These are phyloP conservation scores for Mycena epipterygia DNA, from an alignment of 768 basidiomycete species.

Conservation along the genomic window DNA sequence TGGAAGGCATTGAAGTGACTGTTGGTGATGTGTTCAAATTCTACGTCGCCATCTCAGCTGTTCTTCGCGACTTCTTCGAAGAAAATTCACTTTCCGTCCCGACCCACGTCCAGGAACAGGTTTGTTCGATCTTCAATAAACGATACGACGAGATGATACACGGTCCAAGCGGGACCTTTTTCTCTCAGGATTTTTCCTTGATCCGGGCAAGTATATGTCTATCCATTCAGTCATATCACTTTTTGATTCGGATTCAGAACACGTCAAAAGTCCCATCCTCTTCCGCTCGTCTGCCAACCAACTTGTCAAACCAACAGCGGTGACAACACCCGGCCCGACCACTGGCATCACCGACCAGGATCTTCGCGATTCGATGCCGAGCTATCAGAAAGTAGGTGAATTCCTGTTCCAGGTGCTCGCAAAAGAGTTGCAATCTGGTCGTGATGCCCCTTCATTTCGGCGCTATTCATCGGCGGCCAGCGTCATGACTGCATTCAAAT, in stretches of 20 bases:
- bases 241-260: not conserved
- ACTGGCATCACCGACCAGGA: conserved; percentile 2
- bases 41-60: conserved; percentile 37
- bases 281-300: not conserved
- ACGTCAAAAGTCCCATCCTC: not conserved
- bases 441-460: not conserved
- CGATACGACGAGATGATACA: conserved; percentile 41
- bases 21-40: conserved; percentile 42
- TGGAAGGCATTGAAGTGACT: conserved; percentile 40
- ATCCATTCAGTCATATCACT: not conserved
- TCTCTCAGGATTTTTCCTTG: conserved; percentile 32
- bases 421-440: not conserved
- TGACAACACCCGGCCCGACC: not conserved
- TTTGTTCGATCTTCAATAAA: conserved; percentile 29
- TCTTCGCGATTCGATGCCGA: conserved; percentile 4
- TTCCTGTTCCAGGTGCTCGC: not conserved
- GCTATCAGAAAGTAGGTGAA: not conserved
- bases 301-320: not conserved
- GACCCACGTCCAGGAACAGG: conserved; percentile 12
- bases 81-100: conserved; percentile 6
- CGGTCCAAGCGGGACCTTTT: conserved; percentile 35
- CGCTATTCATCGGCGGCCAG: not conserved
- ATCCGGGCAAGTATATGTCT: not conserved
- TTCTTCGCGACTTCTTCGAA: too few relatives aligned
- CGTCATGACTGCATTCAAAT: not conserved